These are phyloP conservation scores for Fusarium sororula DNA, from an alignment of 2,329 filamentous ascomycete species.

Conservation along the genomic window DNA sequence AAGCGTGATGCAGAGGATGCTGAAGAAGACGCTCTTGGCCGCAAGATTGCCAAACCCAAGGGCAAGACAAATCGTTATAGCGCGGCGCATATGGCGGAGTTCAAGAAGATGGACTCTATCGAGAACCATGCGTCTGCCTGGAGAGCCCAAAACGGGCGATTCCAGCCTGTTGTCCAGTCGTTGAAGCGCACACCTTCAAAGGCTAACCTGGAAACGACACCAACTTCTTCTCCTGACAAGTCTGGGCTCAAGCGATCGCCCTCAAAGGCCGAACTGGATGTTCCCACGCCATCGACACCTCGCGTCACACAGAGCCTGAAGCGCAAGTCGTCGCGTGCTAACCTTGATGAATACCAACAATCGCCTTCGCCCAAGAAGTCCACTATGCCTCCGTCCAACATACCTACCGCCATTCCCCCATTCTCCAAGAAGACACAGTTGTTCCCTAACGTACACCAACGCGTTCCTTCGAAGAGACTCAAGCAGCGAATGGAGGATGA, in stretches of 20 bases:
- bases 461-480: constrained; percentile 71
- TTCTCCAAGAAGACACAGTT: constrained; percentile 21
- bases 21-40: constrained; percentile 55
- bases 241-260: constrained; percentile 61
- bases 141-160: constrained; percentile 64
- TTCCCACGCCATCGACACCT: constrained; percentile 54
- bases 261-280: constrained; percentile 64
- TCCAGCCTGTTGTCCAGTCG: constrained; percentile 56
- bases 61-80: constrained; percentile 83
- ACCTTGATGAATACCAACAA: constrained; percentile 46
- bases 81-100: constrained; percentile 84
- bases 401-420: constrained; percentile 33
- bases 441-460: constrained; percentile 35
- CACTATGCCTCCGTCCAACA: constrained; percentile 34
- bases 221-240: constrained; percentile 45
- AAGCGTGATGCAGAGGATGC: constrained; percentile 65
- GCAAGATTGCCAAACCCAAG: constrained; percentile 83
- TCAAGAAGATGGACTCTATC: constrained; percentile 98
- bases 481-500: constrained; percentile 76
- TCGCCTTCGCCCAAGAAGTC: constrained; percentile 43
- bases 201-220: constrained; percentile 51
- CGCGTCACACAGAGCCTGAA: constrained; percentile 49
- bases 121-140: constrained; percentile 84
- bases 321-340: constrained; percentile 43
- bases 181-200: constrained; percentile 57